These are phyloP conservation scores for Suillus fuscotomentosus DNA, from an alignment of 768 basidiomycete genomes.

Conservation along the genomic window DNA sequence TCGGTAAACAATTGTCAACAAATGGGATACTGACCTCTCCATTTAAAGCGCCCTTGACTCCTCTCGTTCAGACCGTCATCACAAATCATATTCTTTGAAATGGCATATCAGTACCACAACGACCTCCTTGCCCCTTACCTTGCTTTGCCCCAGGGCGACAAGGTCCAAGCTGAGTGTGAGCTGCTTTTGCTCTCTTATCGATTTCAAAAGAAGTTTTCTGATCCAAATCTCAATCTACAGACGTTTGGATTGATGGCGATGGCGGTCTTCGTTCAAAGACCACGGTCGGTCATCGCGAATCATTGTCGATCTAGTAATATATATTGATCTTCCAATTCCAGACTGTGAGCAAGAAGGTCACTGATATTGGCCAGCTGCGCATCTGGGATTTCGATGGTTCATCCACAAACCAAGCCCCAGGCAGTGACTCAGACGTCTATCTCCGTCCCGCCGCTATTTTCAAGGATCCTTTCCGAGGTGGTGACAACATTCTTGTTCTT, in stretches of 20 bases:
- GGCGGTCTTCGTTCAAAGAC: conserved; percentile 95
- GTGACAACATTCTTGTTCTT: conserved; percentile 96
- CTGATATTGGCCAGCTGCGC: conserved; percentile 87
- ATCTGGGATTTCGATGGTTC: conserved; percentile 99
- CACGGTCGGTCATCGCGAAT: conserved; percentile 52
- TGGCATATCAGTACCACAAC: conserved; percentile 58
- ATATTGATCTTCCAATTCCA: conserved; percentile 27
- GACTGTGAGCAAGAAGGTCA: conserved; percentile 87
- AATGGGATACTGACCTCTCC: conserved; percentile 10
- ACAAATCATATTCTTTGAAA: conserved; percentile 7
- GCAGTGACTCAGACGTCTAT: conserved; percentile 94
- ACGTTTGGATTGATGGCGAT: conserved; percentile 98
- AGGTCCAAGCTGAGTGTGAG: conserved; percentile 92
- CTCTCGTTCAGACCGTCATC: conserved; percentile 11
- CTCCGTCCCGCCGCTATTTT: conserved; percentile 97
- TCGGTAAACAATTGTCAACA: conserved; percentile 27
- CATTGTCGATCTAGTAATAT: not conserved
- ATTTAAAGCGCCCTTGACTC: conserved; percentile 21
- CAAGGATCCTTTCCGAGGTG: conserved; percentile 99
- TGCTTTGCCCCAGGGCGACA: conserved; percentile 84
- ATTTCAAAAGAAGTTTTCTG: conserved; percentile 15
- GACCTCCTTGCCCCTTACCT: conserved; percentile 91
- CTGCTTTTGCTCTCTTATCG: conserved; percentile 10
- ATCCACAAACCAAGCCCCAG: conserved; percentile 96
- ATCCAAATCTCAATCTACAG: conserved; percentile 39